Base-by-base conservation (phyloP, 2,329 filamentous ascomycete genomes). In the Lasiodiplodia citricola region DNA sequence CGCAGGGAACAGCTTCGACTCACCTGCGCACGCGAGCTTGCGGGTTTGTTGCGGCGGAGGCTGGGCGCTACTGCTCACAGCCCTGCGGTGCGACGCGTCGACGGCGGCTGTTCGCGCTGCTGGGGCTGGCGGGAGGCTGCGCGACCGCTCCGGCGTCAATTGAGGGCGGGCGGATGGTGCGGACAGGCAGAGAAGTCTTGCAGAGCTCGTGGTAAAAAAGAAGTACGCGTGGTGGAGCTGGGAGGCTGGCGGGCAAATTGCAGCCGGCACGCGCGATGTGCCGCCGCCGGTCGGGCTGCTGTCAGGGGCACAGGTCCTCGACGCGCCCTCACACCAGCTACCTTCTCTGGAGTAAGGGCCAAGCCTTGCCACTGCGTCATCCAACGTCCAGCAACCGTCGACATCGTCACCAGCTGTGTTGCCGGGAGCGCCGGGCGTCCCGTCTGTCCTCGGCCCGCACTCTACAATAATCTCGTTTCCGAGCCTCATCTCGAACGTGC, bases 351-450 rank as follows among this genome's bases (percentile, higher is more conserved):
- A 23, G 21, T 47, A 14, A 18, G 23, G 23, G 25, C 65, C 64
- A 2, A n/a, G 18, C 25, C 65, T 67, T 51, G 65, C 55, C 65
- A 54, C 65, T 58, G 54, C 65, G 55, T 52, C 65, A 67, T 67
- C 25, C n/a, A 31, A 23, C 56, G 13, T 28, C 35, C 58, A 21
- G 54, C 31, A 18, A 18, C 44, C 47, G 28, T 25, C 60, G 28
- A 47, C 31, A 52, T 52, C 58, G 18, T 51, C 47, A 52, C 28
- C 28, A 28, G 31, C 31, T 35, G 31, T 35, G 31, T 8, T 10
- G 60, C 60, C 60, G 47, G 44, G 60, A 52, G 60, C 47, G 47
- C 60, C 31, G 23, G 47, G 60, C 60, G 60, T 64, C 60, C 8
- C 58, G 3, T 25, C 31, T 35, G 31, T 35, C 31, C 25, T 21